Percentiles rank a stretch among this genome's conserved stretches.
Evolutionary conservation across 495 filamentous ascomycete species (phyloP).

Genomic region (Podospora pseudoanserina): DNA sequence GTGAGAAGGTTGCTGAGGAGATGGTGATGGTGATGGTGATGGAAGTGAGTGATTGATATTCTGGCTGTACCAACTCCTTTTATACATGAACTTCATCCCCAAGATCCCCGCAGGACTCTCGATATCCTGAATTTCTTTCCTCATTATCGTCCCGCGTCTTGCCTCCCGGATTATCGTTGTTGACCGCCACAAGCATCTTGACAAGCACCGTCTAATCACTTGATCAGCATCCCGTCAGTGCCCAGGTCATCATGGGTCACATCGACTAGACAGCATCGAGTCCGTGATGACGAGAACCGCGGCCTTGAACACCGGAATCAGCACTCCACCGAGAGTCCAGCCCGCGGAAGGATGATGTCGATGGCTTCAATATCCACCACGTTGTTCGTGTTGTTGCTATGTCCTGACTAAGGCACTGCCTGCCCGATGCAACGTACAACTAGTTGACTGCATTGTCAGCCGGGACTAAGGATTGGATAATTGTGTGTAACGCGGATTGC

Average conservation of each 20-base stretch:
- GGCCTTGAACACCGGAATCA: not conserved
- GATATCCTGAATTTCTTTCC: not conserved
- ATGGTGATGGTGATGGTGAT: constrained; percentile 12
- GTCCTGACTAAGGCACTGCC: not conserved
- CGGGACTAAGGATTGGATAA: not conserved
- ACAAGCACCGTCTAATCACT: constrained; percentile 5
- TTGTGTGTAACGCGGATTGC: not conserved
- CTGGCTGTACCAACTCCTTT: not conserved
- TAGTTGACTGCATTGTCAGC: not conserved
- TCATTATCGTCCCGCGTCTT: not conserved
- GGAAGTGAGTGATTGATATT: not conserved
- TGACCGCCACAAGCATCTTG: not conserved
- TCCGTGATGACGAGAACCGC: not conserved
- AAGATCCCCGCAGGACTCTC: not conserved
- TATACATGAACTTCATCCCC: not conserved
- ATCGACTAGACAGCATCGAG: not conserved
- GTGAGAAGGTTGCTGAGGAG: not conserved
- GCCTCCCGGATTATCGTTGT: not conserved
- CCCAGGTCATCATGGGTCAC: not conserved
- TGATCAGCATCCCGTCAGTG: not conserved
- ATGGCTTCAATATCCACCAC: not conserved
- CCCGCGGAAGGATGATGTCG: not conserved
- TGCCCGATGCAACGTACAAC: not conserved
- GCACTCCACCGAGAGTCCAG: not conserved
- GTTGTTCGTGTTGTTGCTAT: not conserved